phyloP scores from a whole-genome alignment of 179 eudicot genomes.

The Heliamphora pulchella region DNA sequence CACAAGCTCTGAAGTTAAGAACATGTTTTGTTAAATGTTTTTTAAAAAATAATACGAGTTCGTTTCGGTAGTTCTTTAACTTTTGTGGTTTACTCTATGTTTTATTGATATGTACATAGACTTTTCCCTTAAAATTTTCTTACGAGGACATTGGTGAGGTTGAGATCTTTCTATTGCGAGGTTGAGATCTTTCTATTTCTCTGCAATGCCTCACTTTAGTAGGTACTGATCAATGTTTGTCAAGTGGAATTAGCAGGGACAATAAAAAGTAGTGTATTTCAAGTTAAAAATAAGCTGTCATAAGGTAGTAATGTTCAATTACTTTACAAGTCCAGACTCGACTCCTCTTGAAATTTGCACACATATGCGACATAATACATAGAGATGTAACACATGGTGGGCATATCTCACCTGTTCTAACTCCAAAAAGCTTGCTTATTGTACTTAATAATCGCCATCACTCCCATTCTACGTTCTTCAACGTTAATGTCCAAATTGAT shows the following conservation, averaged over 20 bases:
- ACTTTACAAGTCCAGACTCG: background rate
- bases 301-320: too few species aligned
- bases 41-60: too few species aligned
- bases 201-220: background rate
- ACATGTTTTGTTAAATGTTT: too few species aligned
- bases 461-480: background rate
- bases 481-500: constrained; percentile 6
- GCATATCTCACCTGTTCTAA: background rate
- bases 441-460: background rate
- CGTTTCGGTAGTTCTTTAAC: too few species aligned
- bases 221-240: background rate
- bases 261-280: background rate
- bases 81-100: too few species aligned
- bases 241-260: background rate
- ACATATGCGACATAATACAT: background rate
- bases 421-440: constrained; percentile 13
- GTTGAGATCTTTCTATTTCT: background rate
- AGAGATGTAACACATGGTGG: background rate
- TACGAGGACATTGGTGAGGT: background rate
- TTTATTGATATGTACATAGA: too few species aligned
- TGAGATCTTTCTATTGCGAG: too few species aligned
- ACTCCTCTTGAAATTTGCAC: too few species aligned
- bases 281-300: background rate
- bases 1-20: too few species aligned
- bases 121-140: background rate